A percentile compares a stretch with the other conserved stretches of the same genome.
Evolutionary conservation across 2,329 filamentous ascomycete genomes (phyloP).

Genomic region (Penicillium fuscoglaucum): DNA sequence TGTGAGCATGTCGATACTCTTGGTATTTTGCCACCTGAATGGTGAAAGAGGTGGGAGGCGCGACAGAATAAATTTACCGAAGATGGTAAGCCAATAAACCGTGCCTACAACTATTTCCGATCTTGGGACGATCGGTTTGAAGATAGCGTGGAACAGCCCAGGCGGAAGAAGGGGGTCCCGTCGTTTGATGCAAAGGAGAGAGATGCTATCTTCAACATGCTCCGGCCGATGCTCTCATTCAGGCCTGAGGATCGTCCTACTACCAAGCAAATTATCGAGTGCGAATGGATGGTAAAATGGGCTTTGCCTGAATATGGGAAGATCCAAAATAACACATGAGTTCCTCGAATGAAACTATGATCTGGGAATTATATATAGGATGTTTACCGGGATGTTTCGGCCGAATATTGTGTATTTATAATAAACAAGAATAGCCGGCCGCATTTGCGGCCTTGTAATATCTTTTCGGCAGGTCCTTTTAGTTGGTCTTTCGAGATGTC

Average conservation of each 20-base stretch:
- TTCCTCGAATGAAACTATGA: neutral
- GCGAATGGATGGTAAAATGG: slow-evolving; percentile 30
- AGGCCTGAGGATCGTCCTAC: slow-evolving; percentile 20
- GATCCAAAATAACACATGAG: neutral
- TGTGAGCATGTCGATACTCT: neutral
- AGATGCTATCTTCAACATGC: slow-evolving; percentile 23
- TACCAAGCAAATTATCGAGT: slow-evolving; percentile 23
- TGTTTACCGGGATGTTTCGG: neutral
- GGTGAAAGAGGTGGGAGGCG: neutral
- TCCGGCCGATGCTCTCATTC: slow-evolving; percentile 27
- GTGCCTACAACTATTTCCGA: slow-evolving; percentile 10
- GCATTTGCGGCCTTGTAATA: too few species aligned
- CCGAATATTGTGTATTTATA: neutral
- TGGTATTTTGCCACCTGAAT: neutral
- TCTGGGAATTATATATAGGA: neutral
- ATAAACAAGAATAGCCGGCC: too few species aligned
- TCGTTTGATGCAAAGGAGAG: slow-evolving; percentile 17
- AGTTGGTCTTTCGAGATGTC: too few species aligned
- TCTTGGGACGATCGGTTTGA: slow-evolving; percentile 18
- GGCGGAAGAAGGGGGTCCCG: slow-evolving; percentile 11
- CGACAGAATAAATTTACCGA: neutral
- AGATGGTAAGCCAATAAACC: slow-evolving; percentile 21
- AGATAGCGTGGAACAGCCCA: slow-evolving; percentile 19
- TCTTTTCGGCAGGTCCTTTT: too few species aligned
- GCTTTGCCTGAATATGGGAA: slow-evolving; percentile 22